phyloP scores from a whole-genome alignment of 139 green algal species.

The Chlamydomonas applanata region DNA sequence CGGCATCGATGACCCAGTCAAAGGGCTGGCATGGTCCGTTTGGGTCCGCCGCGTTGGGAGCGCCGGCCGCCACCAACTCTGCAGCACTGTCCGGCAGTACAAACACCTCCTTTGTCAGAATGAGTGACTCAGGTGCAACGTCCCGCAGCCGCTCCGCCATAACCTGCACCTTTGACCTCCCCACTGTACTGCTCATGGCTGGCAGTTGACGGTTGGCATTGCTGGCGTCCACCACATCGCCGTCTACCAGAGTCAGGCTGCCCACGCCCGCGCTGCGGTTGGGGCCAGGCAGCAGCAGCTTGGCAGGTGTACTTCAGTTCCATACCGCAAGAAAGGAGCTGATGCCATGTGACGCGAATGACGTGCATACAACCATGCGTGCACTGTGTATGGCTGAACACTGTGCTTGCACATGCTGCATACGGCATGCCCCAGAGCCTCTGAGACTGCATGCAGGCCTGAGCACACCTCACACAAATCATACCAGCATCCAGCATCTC shows the following conservation, averaged over 20 bases:
- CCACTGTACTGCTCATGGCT: constrained; percentile 25
- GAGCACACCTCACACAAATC: no score
- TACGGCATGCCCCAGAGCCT: no score
- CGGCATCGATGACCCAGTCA: constrained; percentile 4
- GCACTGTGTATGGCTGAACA: no score
- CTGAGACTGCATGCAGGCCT: no score
- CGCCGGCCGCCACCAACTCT: not conserved
- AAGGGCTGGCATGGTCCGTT: not conserved
- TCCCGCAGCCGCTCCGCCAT: constrained; percentile 6
- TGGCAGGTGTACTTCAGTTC: no score
- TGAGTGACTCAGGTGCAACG: not conserved
- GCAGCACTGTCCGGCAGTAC: not conserved
- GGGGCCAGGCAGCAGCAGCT: no score
- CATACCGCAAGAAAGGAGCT: no score
- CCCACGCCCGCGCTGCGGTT: constrained; percentile 16
- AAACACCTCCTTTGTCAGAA: constrained; percentile 1
- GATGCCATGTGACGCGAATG: no score
- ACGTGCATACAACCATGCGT: no score
- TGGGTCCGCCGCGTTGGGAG: not conserved
- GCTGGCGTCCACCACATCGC: constrained; percentile 30
- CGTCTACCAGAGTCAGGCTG: constrained; percentile 15
- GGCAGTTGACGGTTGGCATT: constrained; percentile 42
- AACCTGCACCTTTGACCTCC: constrained; percentile 26
- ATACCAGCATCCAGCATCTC: no score
- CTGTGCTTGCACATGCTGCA: no score